Evolutionary conservation across 2,329 filamentous ascomycete species (phyloP).

Genomic region (Eutypa lata): DNA sequence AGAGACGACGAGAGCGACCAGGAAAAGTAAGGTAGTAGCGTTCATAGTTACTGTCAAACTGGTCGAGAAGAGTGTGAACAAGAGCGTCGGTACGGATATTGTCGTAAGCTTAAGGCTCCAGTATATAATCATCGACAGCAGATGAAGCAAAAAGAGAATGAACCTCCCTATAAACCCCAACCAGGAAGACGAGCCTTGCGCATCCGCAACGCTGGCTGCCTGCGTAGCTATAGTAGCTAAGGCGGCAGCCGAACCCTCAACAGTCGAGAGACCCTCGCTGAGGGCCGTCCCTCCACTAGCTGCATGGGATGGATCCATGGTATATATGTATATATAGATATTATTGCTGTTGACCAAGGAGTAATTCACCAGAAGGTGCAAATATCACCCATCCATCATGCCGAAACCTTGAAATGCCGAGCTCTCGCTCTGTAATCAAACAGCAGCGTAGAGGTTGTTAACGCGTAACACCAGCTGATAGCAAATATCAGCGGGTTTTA

Average conservation of each 20-base stretch:
- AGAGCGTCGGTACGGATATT: constrained; percentile 82
- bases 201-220: constrained; percentile 19
- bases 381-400: neutral
- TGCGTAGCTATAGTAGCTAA: constrained; percentile 19
- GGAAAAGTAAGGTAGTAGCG: constrained; percentile 90
- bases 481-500: constrained; percentile 6
- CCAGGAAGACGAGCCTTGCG: constrained; percentile 44
- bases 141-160: constrained; percentile 52
- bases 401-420: neutral
- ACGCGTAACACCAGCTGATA: neutral
- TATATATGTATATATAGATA: neutral
- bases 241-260: constrained; percentile 20
- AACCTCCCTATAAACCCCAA: constrained; percentile 54
- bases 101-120: constrained; percentile 83
- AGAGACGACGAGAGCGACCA: constrained; percentile 74
- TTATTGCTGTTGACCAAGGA: neutral
- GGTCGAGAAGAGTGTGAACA: constrained; percentile 59
- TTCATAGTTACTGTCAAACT: constrained; percentile 98
- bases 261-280: constrained; percentile 20
- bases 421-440: neutral
- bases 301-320: constrained; percentile 10
- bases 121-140: constrained; percentile 62
- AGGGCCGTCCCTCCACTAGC: constrained; percentile 14
- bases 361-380: neutral
- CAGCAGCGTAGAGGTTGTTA: neutral